Conservation (phyloP, 192 early-diverging fungal genomes). For the Backusella parvicylindrica region DNA sequence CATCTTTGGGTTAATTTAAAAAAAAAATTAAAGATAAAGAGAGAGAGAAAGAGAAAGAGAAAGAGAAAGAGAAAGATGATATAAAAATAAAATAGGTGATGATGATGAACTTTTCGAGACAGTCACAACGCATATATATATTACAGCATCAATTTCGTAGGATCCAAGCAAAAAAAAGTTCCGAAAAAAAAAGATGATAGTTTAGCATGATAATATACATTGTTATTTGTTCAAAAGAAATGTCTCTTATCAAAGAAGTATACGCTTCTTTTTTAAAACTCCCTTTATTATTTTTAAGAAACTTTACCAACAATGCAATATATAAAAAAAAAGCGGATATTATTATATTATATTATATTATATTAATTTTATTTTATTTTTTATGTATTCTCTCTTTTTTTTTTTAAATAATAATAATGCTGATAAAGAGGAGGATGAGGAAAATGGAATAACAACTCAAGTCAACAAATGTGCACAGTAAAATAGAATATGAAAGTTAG, state of each 20-base stretch:
- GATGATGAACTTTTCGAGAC: background rate
- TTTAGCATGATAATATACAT: background rate
- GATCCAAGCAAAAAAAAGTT: background rate
- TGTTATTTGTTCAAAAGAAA: no score
- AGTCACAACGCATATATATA: background rate
- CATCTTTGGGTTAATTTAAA: background rate
- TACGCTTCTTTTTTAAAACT: background rate
- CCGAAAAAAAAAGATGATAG: background rate
- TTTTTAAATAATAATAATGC: no score
- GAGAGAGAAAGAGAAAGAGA: background rate
- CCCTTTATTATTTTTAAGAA: no score
- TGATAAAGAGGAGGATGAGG: slow-evolving; percentile 24
- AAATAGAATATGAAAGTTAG: no score
- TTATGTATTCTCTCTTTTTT: no score
- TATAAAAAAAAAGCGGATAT: no score
- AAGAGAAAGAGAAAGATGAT: background rate
- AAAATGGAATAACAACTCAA: background rate
- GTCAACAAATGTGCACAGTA: no score
- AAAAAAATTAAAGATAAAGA: background rate
- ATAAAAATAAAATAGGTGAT: background rate
- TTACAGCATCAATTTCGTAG: background rate
- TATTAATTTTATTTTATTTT: no score
- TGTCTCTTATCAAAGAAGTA: no score
- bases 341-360: no score
- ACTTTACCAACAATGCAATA: no score